Conservation (phyloP, 208 protist genomes). For the Angomonas deanei region DNA sequence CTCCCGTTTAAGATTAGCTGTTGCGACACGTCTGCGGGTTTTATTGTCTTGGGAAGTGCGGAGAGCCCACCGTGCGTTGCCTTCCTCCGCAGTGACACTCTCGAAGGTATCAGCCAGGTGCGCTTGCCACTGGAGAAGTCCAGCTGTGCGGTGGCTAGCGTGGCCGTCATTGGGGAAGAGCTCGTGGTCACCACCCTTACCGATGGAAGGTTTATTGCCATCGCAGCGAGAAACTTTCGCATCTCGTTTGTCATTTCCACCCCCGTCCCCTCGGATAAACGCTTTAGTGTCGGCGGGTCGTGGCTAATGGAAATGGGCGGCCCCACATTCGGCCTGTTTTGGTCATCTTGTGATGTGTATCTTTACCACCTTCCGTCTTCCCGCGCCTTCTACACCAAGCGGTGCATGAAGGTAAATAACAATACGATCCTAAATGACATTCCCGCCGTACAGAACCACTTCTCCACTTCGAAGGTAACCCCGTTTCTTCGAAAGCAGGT, state of each 20-base stretch:
- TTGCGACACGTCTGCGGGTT: conserved; percentile 12
- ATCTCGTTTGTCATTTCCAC: conserved; percentile 27
- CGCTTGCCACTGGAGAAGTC: conserved; percentile 12
- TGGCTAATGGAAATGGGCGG: conserved; percentile 12
- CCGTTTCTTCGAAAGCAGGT: conserved; percentile 13
- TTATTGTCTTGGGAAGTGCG: conserved; percentile 20
- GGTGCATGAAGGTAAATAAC: not conserved
- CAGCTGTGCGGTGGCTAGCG: not conserved
- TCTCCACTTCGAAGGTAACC: not conserved
- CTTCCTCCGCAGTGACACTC: conserved; percentile 20
- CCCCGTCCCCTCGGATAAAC: conserved; percentile 3
- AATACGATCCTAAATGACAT: not conserved
- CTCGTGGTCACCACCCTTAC: conserved; percentile 5
- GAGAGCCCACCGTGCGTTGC: conserved; percentile 24
- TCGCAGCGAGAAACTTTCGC: conserved; percentile 21
- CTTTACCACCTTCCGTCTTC: conserved; percentile 36
- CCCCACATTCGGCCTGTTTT: conserved; percentile 30
- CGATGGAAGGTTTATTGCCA: conserved; percentile 23
- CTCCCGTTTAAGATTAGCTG: conserved; percentile 16
- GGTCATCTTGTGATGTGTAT: conserved; percentile 13
- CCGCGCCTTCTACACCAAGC: conserved; percentile 16
- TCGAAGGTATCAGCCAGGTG: conserved; percentile 22
- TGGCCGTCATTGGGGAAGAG: conserved; percentile 1
- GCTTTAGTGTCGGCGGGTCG: not conserved
- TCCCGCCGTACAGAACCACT: not conserved